Conservation (phyloP, 225 moss, liverwort and hornwort genomes). For the Pseudisothecium myosuroides region DNA sequence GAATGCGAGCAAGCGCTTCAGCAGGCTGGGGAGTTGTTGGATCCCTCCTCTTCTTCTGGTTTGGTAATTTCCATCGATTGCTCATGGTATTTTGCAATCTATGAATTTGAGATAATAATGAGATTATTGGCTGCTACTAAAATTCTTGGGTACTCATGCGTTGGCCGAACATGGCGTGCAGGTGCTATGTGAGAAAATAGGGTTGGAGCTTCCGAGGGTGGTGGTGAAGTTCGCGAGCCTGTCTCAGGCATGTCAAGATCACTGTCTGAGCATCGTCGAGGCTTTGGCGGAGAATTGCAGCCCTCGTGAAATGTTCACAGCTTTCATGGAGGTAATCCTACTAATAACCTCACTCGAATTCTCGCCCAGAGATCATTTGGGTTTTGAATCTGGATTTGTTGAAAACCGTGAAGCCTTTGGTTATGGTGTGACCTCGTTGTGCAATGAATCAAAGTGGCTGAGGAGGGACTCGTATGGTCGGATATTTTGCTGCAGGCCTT, state of each 20-base stretch:
- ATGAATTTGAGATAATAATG: neutral
- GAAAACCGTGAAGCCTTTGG: neutral
- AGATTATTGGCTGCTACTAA: neutral
- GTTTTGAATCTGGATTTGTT: neutral
- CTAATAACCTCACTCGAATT: neutral
- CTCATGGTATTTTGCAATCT: neutral
- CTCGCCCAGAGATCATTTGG: neutral
- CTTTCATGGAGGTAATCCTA: constrained; percentile 39
- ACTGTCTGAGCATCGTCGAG: constrained; percentile 23
- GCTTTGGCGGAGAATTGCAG: constrained; percentile 23
- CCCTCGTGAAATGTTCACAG: constrained; percentile 48
- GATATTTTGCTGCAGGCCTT: constrained; percentile 23
- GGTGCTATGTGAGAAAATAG: constrained; percentile 34
- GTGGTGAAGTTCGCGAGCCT: constrained; percentile 32
- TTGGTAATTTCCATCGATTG: neutral
- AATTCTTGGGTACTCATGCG: neutral
- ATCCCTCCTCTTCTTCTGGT: constrained; percentile 9
- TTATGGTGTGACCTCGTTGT: neutral
- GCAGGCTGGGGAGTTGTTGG: constrained; percentile 15
- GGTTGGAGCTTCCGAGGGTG: constrained; percentile 38
- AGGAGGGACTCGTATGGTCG: neutral
- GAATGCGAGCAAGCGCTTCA: constrained; percentile 22
- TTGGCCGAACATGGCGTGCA: neutral
- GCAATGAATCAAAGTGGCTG: neutral
- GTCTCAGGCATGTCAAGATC: constrained; percentile 27